A percentile compares a stretch with the other conserved stretches of the same genome.
These are phyloP conservation scores for Oenanthe sinensis DNA, from an alignment of 129 eudicot genomes.

Conservation along the genomic window DNA sequence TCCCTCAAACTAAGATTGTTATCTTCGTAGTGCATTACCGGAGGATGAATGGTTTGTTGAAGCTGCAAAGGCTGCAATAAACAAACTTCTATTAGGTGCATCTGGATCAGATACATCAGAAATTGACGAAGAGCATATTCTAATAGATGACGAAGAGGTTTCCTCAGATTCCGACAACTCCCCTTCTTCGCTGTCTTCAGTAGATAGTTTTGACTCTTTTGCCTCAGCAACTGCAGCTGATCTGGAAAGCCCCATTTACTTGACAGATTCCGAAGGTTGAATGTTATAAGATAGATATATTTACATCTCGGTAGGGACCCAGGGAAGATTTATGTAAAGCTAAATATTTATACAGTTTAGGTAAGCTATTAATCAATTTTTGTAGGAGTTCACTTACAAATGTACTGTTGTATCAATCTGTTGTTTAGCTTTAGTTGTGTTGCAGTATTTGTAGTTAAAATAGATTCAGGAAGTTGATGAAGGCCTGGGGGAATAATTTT, in stretches of 20 bases:
- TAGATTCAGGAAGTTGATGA: neutral
- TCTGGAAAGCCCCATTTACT: constrained; percentile 55
- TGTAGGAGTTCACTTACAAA: neutral
- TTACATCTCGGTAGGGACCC: neutral
- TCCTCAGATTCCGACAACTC: constrained; percentile 72
- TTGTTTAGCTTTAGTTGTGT: neutral
- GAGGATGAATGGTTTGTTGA: constrained; percentile 98
- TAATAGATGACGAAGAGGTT: constrained; percentile 58
- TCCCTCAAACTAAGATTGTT: constrained; percentile 2
- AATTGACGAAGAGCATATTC: constrained; percentile 65
- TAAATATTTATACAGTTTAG: neutral
- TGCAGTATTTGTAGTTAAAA: neutral
- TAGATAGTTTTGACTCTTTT: constrained; percentile 68
- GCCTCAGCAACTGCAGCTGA: constrained; percentile 90
- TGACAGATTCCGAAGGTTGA: constrained; percentile 62
- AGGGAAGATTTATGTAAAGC: constrained; percentile 10
- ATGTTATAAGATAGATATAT: neutral
- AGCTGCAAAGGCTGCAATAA: constrained; percentile 89
- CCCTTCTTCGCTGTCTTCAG: constrained; percentile 69
- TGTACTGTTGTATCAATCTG: neutral
- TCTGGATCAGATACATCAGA: constrained; percentile 77
- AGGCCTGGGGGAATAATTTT: neutral
- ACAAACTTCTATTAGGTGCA: constrained; percentile 69
- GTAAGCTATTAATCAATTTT: neutral
- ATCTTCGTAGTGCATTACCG: constrained; percentile 47